Evolutionary conservation across 495 filamentous ascomycete species (phyloP).

Genomic region (Penicillium taxi): DNA sequence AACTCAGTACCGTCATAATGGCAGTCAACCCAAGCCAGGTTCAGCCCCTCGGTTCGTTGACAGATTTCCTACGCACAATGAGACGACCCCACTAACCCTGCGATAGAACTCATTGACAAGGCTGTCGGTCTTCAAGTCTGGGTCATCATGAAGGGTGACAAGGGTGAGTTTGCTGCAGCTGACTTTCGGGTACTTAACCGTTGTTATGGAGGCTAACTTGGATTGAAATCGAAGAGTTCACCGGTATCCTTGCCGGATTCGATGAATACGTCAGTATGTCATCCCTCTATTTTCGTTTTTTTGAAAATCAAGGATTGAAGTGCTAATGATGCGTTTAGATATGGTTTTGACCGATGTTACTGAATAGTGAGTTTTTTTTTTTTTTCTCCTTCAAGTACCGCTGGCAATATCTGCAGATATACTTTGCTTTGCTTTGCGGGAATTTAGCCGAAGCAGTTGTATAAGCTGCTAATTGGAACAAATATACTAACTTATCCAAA

Average conservation of each 20-base stretch:
- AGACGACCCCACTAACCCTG: constrained; percentile 13
- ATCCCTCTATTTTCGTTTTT: constrained; percentile 7
- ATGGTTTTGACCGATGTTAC: constrained; percentile 98
- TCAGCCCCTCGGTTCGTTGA: constrained; percentile 58
- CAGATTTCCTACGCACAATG: constrained; percentile 1
- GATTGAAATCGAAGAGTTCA: constrained; percentile 76
- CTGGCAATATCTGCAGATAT: neutral
- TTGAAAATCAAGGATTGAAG: neutral
- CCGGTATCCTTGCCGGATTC: constrained; percentile 86
- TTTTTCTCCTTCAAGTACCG: neutral
- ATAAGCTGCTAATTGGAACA: constrained; percentile 7
- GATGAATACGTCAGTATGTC: constrained; percentile 99
- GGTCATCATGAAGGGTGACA: constrained; percentile 99
- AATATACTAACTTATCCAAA: constrained; percentile 34
- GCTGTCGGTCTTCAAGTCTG: constrained; percentile 96
- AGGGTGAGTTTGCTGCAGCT: constrained; percentile 55
- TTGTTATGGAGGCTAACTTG: constrained; percentile 98
- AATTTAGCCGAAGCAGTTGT: no score
- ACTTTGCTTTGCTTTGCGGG: neutral
- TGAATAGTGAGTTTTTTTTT: constrained; percentile 64
- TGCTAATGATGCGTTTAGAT: constrained; percentile 46
- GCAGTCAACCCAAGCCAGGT: constrained; percentile 79
- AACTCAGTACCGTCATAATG: constrained; percentile 46
- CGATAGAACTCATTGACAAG: constrained; percentile 90
- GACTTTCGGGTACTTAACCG: constrained; percentile 14